These are phyloP conservation scores for Eimeria falciformis DNA, from an alignment of 169 alveolate species.

Conservation along the genomic window DNA sequence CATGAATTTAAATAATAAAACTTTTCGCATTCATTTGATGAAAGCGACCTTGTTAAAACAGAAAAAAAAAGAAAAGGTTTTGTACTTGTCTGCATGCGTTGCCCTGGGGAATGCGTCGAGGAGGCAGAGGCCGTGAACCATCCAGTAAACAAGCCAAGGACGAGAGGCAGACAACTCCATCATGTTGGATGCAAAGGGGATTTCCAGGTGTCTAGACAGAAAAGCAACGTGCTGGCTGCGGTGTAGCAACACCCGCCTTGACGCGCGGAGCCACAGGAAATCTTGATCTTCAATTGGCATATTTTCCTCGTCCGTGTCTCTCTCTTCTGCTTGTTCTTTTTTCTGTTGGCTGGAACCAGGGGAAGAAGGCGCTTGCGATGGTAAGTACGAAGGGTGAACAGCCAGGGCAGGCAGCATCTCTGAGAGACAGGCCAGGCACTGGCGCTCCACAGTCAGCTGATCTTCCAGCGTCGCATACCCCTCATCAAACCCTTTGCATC, in stretches of 20 bases:
- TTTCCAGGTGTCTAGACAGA: not conserved
- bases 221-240: constrained; percentile 29
- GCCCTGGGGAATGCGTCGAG: constrained; percentile 19
- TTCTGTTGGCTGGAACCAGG: not conserved
- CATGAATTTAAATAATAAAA: too few relatives aligned
- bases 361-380: not conserved
- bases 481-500: not conserved
- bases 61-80: not conserved
- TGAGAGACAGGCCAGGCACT: not conserved
- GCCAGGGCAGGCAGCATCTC: not conserved
- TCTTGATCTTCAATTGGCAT: constrained; percentile 9
- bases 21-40: too few relatives aligned
- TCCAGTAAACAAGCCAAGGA: constrained; percentile 78
- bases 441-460: constrained; percentile 24
- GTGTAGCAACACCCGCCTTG: not conserved
- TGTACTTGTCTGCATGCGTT: constrained; percentile 15
- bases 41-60: too few relatives aligned
- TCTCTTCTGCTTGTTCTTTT: not conserved
- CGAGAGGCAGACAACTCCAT: constrained; percentile 75
- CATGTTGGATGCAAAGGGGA: constrained; percentile 14
- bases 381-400: not conserved
- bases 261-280: not conserved
- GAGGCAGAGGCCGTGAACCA: constrained; percentile 66
- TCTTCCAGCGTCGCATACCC: not conserved
- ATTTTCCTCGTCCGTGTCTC: not conserved